Conservation (phyloP, 1,139 yeast species). For the Diutina pseudorugosa region DNA sequence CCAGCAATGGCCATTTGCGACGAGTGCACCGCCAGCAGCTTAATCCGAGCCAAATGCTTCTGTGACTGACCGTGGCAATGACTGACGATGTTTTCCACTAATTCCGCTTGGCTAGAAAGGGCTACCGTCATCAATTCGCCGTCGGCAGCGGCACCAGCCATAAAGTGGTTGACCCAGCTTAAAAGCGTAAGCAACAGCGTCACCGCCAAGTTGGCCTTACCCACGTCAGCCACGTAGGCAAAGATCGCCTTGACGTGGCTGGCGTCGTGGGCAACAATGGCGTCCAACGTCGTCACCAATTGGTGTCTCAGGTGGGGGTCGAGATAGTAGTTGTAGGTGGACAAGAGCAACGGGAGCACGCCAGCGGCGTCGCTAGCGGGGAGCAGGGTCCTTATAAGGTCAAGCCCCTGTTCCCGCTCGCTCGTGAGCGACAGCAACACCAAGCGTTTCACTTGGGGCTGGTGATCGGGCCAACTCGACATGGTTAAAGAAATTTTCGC, state of each 20-base stretch:
- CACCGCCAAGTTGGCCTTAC: conserved; percentile 29
- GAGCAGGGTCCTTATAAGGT: background rate
- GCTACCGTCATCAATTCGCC: background rate
- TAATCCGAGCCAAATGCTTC: background rate
- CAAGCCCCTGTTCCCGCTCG: background rate
- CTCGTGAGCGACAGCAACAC: background rate
- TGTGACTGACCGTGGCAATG: background rate
- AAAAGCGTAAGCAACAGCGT: conserved; percentile 45
- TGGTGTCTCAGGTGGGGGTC: conserved; percentile 35
- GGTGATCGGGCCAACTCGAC: conserved; percentile 1
- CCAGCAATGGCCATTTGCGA: background rate
- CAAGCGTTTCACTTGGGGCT: background rate
- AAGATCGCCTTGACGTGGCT: conserved; percentile 21
- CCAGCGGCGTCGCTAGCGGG: conserved; percentile 4
- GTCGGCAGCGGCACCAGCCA: background rate
- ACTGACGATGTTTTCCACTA: background rate
- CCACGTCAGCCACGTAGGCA: conserved; percentile 25
- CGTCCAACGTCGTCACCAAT: conserved; percentile 24
- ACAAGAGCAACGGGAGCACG: conserved; percentile 16
- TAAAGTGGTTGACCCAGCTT: conserved; percentile 36
- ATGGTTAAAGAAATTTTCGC: background rate
- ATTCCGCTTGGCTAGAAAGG: background rate
- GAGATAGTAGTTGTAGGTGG: conserved; percentile 38
- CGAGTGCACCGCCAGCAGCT: background rate
- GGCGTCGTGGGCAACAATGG: conserved; percentile 20